These are phyloP conservation scores for Porphyridium purpureum DNA, from an alignment of 23 red algal genomes.

Conservation along the genomic window DNA sequence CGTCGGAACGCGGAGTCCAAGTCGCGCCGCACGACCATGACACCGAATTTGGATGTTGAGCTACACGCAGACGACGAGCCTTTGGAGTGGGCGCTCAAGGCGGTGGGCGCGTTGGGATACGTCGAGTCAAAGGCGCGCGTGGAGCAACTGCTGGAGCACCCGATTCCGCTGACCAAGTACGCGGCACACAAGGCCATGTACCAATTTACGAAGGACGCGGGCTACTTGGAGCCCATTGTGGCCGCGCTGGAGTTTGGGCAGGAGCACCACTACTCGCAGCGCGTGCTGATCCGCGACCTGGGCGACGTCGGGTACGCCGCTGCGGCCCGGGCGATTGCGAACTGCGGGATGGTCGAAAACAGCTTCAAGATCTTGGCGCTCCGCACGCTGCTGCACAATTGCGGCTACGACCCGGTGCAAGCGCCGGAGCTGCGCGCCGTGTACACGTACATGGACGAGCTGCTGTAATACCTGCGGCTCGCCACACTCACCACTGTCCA, in stretches of 20 bases:
- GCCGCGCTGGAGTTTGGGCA: conserved; percentile 49
- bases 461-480: conserved; percentile 9
- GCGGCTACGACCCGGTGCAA: conserved; percentile 14
- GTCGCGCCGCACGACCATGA: conserved; percentile 62
- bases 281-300: conserved; percentile 85
- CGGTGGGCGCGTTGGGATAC: conserved; percentile 7
- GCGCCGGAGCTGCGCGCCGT: conserved; percentile 36
- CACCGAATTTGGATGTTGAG: conserved; percentile 71
- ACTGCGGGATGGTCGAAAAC: conserved; percentile 88
- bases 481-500: too few relatives aligned
- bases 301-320: conserved; percentile 60
- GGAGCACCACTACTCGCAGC: conserved; percentile 94
- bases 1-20: conserved; percentile 40
- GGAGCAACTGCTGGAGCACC: not conserved
- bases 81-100: conserved; percentile 87
- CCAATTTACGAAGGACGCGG: conserved; percentile 25
- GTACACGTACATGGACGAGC: conserved; percentile 43
- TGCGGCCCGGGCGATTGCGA: conserved; percentile 57
- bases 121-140: not conserved
- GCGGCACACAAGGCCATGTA: conserved; percentile 75
- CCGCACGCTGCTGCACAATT: conserved; percentile 44
- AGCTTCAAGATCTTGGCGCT: conserved; percentile 94
- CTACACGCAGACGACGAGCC: conserved; percentile 40
- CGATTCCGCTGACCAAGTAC: conserved; percentile 59
- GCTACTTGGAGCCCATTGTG: conserved; percentile 37